Evolutionary conservation across 78 protist genomes (phyloP), one percentile per base, ranked within the genome.

Genomic region (Dictyostelium brefeldianum): DNA sequence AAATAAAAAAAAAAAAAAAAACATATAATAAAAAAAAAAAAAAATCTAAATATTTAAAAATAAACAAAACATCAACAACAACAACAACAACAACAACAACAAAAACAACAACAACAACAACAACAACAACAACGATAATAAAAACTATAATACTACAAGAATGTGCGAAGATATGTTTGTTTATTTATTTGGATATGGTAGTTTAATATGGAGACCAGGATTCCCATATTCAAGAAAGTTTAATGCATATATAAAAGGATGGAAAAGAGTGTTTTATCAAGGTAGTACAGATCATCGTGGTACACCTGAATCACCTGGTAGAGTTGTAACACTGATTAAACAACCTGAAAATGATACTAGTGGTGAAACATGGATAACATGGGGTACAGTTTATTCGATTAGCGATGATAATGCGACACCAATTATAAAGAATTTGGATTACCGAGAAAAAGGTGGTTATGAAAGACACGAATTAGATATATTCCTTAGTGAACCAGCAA

Each of bases 391-490:
- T 36, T 94, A 94, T 62, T 51, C 83, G 0, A 65, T 94, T 31
- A 29, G 71, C 0, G 96, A 69, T 14, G 90, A 73, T 62, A 84
- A 80, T 9, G 90, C 80, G 27, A 54, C 27, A 7, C 47, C 48
- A 14, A 90, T 90, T 74, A 59, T 94, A 62, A 90, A 89, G 80
- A 73, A 62, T 53, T 62, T 94, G 15, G 96, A 94, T 59, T 89
- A 83, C 10, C 46, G 96, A 48, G 96, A 94, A 53, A 94, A 89
- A 22, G 95, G 94, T n/a, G 96, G 96, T 9, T 94, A 94, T 22
- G 80, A 89, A 59, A 64, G 96, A 70, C 62, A 83, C 25, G 80
- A 89, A 14, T 50, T 79, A 6, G 94, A 94, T 25, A 43, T 94
- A 9, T 73, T 46, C 27, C 47, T 73, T 20, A 67, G 41, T 9